Evolutionary conservation across 2,329 filamentous ascomycete species (phyloP).

Genomic region (Aspergillus oerlinghausenensis): DNA sequence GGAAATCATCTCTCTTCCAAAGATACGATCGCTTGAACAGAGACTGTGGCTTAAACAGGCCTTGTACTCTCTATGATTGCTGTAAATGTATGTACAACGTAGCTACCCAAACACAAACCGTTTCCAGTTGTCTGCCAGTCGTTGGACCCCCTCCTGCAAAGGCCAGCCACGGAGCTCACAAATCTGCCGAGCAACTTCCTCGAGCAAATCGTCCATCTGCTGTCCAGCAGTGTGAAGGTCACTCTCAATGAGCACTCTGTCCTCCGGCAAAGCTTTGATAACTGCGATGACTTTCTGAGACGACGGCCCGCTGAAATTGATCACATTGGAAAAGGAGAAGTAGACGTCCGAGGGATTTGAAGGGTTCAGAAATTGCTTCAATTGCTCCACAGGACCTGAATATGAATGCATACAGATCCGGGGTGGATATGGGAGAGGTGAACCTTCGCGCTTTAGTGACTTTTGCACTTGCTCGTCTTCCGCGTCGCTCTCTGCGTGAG

Average conservation of each 20-base stretch:
- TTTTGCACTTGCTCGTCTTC: conserved; percentile 17
- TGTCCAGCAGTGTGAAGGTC: conserved; percentile 80
- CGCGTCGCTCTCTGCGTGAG: conserved; percentile 26
- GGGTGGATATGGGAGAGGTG: conserved; percentile 67
- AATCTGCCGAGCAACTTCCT: conserved; percentile 69
- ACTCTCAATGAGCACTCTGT: conserved; percentile 80
- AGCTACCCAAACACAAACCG: conserved; percentile 64
- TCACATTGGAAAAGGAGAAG: conserved; percentile 79
- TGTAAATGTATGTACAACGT: neutral
- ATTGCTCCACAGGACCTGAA: conserved; percentile 68
- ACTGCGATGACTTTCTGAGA: conserved; percentile 59
- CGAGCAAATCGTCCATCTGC: conserved; percentile 71
- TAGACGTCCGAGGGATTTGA: conserved; percentile 72
- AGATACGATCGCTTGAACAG: neutral
- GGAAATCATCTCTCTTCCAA: neutral
- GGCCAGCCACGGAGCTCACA: conserved; percentile 75
- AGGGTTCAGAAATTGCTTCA: conserved; percentile 72
- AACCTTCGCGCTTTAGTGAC: neutral
- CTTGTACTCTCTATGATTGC: neutral
- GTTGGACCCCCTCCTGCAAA: conserved; percentile 64
- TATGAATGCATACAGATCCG: conserved; percentile 92
- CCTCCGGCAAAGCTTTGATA: conserved; percentile 68
- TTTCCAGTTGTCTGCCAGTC: conserved; percentile 69
- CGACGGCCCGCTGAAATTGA: conserved; percentile 64
- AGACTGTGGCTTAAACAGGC: neutral